phyloP scores from a whole-genome alignment of 257 asterid species.

The Rehmannia glutinosa region DNA sequence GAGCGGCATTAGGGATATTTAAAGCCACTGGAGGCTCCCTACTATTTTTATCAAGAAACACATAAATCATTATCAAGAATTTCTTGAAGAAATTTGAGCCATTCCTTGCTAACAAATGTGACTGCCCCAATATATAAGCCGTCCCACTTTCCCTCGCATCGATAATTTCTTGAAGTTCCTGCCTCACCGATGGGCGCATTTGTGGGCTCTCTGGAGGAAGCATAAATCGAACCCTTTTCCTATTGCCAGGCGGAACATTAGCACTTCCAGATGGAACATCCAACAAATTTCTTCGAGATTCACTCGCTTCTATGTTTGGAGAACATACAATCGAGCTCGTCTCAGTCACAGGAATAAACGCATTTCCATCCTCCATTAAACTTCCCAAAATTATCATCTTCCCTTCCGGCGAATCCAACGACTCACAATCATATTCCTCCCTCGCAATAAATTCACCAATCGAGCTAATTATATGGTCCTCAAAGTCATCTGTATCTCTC shows the following conservation, averaged over 20 bases:
- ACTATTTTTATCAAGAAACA: slow-evolving; percentile 70
- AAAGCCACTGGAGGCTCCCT: slow-evolving; percentile 77
- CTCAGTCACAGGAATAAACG: slow-evolving; percentile 41
- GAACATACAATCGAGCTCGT: slow-evolving; percentile 2
- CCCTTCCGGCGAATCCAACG: slow-evolving; percentile 52
- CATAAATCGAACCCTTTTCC: slow-evolving; percentile 58
- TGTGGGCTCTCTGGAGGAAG: slow-evolving; percentile 62
- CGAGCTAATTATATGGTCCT: slow-evolving; percentile 75
- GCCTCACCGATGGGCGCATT: slow-evolving; percentile 43
- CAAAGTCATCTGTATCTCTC: slow-evolving; percentile 67
- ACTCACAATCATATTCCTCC: slow-evolving; percentile 53
- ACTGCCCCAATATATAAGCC: slow-evolving; percentile 79
- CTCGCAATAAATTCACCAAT: slow-evolving; percentile 68
- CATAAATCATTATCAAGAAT: slow-evolving; percentile 46
- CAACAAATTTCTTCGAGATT: slow-evolving; percentile 24
- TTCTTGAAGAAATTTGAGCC: slow-evolving; percentile 71
- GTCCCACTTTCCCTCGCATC: slow-evolving; percentile 88
- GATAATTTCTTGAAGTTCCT: slow-evolving; percentile 66
- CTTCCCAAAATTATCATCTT: slow-evolving; percentile 67
- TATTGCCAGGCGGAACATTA: background rate
- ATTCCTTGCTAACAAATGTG: slow-evolving; percentile 54
- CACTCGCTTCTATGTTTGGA: slow-evolving; percentile 13
- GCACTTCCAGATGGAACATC: slow-evolving; percentile 26
- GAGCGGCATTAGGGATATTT: slow-evolving; percentile 85
- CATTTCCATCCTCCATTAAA: slow-evolving; percentile 41